phyloP scores from a whole-genome alignment of 2,329 filamentous ascomycete genomes.

The Scolecobasidium constrictum region DNA sequence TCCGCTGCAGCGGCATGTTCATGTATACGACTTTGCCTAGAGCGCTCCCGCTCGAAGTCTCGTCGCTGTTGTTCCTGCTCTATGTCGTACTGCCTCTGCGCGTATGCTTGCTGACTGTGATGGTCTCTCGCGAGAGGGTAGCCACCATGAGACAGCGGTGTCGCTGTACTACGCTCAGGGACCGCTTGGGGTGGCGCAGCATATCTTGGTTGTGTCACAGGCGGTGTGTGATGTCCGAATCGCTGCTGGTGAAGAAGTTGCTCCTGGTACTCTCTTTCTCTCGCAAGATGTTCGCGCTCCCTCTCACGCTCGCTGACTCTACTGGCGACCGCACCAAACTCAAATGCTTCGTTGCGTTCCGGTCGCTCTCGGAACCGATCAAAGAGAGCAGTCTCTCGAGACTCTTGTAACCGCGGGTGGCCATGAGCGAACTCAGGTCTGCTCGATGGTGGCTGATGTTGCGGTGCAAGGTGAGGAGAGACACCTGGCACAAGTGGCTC shows the following conservation, averaged over 20 bases:
- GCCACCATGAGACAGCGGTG: neutral
- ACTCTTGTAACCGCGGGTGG: conserved; percentile 1
- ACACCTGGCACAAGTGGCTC: neutral
- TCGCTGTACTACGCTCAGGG: conserved; percentile 5
- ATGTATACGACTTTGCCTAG: conserved; percentile 1
- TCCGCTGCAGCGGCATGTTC: neutral
- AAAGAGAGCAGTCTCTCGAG: neutral
- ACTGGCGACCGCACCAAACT: neutral
- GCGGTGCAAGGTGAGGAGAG: neutral
- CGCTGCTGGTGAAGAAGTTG: neutral
- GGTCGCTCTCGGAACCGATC: conserved; percentile 2
- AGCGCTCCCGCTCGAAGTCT: conserved; percentile 4
- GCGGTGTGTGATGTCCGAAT: conserved; percentile 7
- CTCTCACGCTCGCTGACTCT: neutral
- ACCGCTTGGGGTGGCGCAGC: conserved; percentile 1
- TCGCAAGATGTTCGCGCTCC: neutral
- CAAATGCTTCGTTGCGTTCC: neutral
- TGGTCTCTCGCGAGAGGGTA: conserved; percentile 2
- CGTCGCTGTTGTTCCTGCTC: conserved; percentile 4
- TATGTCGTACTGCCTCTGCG: conserved; percentile 1
- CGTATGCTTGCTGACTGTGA: neutral
- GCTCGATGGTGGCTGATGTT: neutral
- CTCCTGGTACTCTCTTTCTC: neutral
- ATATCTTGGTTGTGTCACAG: conserved; percentile 2
- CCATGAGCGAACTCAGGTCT: neutral